phyloP scores from a whole-genome alignment of 1,284 basidiomycete species.

The Xanthoconium separans region DNA sequence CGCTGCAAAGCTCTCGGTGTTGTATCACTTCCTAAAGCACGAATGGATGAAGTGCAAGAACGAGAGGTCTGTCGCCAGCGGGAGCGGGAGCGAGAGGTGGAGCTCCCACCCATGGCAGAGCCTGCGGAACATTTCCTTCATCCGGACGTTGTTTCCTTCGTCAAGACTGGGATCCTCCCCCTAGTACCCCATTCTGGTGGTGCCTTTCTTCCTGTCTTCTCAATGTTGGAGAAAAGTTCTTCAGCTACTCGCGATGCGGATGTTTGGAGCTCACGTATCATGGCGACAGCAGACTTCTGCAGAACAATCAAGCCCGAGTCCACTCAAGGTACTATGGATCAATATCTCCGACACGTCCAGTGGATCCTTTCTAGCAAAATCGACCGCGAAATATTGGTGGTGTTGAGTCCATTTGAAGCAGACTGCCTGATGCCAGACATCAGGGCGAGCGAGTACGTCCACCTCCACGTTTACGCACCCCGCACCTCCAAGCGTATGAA shows the following conservation, averaged over 20 bases:
- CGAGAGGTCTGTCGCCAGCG: background rate
- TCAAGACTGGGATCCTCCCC: background rate
- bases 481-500: background rate
- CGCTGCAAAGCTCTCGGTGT: background rate
- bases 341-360: background rate
- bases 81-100: conserved; percentile 4
- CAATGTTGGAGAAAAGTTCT: background rate
- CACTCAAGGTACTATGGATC: background rate
- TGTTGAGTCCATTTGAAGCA: background rate
- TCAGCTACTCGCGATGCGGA: background rate
- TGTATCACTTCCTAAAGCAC: background rate
- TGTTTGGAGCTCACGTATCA: background rate
- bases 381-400: background rate
- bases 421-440: background rate
- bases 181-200: background rate
- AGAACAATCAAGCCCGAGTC: background rate
- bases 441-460: background rate
- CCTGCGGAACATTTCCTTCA: background rate
- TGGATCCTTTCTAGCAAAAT: background rate
- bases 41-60: background rate
- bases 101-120: background rate
- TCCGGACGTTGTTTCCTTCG: background rate
- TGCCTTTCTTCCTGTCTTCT: background rate
- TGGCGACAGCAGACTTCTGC: too few species aligned
- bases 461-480: background rate